Evolutionary conservation across 2,329 filamentous ascomycete genomes (phyloP), one percentile per base, ranked within the genome.

Genomic region (Claviceps monticola): DNA sequence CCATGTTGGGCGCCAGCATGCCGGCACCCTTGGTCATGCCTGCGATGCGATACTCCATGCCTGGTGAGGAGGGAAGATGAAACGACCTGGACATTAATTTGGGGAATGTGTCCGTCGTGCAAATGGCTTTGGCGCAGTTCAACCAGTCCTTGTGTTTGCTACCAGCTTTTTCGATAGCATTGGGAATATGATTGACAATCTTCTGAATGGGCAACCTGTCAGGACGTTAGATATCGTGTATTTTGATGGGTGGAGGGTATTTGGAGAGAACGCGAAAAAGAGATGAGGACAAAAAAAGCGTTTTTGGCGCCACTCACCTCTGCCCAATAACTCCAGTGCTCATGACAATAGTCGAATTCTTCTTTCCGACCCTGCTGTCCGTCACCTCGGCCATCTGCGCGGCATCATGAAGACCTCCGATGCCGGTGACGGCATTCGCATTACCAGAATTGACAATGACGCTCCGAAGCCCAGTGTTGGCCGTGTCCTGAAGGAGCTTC

Each of bases 1-100:
- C 93, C 90, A 98, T 95, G 73, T 98, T 97, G 47, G 93, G 93
- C 64, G 96, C 90, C 66, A 98, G 95, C 93, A 98, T 98, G 63
- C 93, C 93, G 5, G 93, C 93, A 53, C 93, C 93, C 73, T 98
- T 98, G 62, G 91, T 95, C 81, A 95, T 94, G 60, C 93, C 93
- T 13, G 88, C 89, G 48, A 98, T 84, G 60, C 79, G 78, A 71
- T 95, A 98, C 65, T 84, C 82, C 48, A 80, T 74, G 17, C 75
- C 75, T 0, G 86, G 81, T 4, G 86, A 86, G 1, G 86, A 90
- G 4, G 93, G 90, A 36, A 98, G 80, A 29, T 75, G 82, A 69
- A 97, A 98, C 14, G 82, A 81, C 59, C 79, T 82, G 19, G 90
- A 96, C 60, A 91, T 75, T 57, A 98, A 83, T 71, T 98, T 98